These are phyloP conservation scores for Dactylellina leptospora DNA, from an alignment of 2,329 filamentous ascomycete genomes.

Conservation along the genomic window DNA sequence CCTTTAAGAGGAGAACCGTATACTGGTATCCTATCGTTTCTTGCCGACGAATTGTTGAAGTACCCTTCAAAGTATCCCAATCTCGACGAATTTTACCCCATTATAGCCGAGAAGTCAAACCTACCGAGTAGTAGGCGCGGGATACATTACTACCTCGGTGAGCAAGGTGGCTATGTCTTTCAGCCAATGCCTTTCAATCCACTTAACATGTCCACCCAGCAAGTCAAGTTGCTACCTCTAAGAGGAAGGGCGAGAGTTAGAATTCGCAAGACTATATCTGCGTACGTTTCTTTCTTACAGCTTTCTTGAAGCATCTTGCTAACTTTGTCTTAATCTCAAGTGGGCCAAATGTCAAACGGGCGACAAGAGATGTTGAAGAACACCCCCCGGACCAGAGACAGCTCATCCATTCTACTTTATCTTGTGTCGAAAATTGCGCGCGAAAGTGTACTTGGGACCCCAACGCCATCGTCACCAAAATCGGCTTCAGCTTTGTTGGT, in stretches of 20 bases:
- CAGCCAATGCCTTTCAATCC: neutral
- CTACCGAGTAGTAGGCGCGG: conserved; percentile 28
- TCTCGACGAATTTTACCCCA: conserved; percentile 30
- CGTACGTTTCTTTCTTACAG: conserved; percentile 14
- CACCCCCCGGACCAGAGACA: conserved; percentile 44
- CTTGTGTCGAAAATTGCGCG: conserved; percentile 45
- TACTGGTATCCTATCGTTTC: conserved; percentile 42
- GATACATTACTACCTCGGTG: conserved; percentile 39
- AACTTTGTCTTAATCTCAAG: conserved; percentile 9
- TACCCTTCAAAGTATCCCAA: conserved; percentile 29
- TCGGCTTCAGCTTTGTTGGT: conserved; percentile 49
- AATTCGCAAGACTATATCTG: conserved; percentile 48
- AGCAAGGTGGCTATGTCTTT: conserved; percentile 31
- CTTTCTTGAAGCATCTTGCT: neutral
- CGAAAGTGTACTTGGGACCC: conserved; percentile 51
- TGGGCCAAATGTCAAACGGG: conserved; percentile 40
- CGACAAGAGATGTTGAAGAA: conserved; percentile 30
- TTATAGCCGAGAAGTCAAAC: conserved; percentile 36
- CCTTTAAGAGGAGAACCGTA: conserved; percentile 39
- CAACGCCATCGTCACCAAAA: conserved; percentile 34
- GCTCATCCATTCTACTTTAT: conserved; percentile 37
- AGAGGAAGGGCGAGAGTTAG: conserved; percentile 48
- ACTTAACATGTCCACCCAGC: conserved; percentile 16
- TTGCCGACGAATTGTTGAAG: conserved; percentile 30
- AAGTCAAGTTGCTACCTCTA: conserved; percentile 39